Percentiles rank a stretch among this genome's conserved stretches.
These are phyloP conservation scores for Helotiales sp. DNA, from an alignment of 2,329 filamentous ascomycete species.

Conservation along the genomic window DNA sequence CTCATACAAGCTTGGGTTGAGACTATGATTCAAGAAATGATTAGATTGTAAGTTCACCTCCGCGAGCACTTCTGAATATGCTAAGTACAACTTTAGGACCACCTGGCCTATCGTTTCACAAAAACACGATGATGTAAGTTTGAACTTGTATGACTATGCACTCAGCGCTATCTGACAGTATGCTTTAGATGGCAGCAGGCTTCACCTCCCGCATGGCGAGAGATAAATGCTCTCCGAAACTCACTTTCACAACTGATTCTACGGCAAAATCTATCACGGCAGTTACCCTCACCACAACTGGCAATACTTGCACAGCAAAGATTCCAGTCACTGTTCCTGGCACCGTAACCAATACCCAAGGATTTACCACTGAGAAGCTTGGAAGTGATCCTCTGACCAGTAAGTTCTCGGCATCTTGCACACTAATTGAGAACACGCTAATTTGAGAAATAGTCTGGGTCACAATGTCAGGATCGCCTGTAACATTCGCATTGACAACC, in stretches of 20 bases:
- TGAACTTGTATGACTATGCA: not conserved
- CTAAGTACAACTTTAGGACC: no score
- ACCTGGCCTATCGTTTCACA: slow-evolving; percentile 57
- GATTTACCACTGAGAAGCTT: slow-evolving; percentile 43
- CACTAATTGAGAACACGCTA: not conserved
- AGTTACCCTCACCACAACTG: slow-evolving; percentile 44
- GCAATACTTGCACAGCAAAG: slow-evolving; percentile 23
- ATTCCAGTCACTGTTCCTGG: slow-evolving; percentile 39
- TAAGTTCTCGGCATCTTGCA: not conserved
- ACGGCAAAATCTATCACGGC: slow-evolving; percentile 23
- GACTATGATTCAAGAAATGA: slow-evolving; percentile 30
- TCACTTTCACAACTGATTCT: slow-evolving; percentile 21
- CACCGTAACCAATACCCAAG: slow-evolving; percentile 26
- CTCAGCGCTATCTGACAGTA: not conserved
- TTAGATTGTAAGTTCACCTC: slow-evolving; percentile 34
- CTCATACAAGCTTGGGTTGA: slow-evolving; percentile 34
- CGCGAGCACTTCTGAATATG: no score
- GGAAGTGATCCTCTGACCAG: slow-evolving; percentile 35
- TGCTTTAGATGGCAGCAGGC: slow-evolving; percentile 27
- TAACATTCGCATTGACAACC: not conserved
- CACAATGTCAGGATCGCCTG: not conserved
- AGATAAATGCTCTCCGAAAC: slow-evolving; percentile 23
- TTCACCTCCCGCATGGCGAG: slow-evolving; percentile 49
- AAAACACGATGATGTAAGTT: slow-evolving; percentile 50
- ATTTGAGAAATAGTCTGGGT: not conserved